Evolutionary conservation across 306 rosid genomes (phyloP), one percentile per base, ranked within the genome.

Genomic region (Dalbergia oliveri): DNA sequence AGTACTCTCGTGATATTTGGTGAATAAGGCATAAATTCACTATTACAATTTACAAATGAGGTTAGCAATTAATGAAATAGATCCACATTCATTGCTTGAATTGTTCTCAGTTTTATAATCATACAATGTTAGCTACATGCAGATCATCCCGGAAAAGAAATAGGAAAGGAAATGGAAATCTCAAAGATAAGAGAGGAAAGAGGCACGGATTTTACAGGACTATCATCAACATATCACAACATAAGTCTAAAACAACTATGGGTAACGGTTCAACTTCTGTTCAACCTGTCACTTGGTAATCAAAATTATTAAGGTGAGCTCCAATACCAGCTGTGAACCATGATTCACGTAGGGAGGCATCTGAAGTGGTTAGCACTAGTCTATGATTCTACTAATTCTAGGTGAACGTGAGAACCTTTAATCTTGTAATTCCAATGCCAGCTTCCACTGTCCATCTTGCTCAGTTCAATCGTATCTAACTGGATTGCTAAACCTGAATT

Each of bases 381-480:
- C 80, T 92, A 89, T 33, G 80, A 69, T 84, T 93, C 93, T 72
- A 82, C 87, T 51, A 91, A 76, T 79, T 90, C 90, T 77, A 93
- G 88, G 39, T 82, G 83, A 85, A 95, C 86, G 86, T 89, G 91
- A 34, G 88, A 69, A 69, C 88, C 97, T 66, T 83, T 81, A 78
- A 84, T 78, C 87, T 83, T 87, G 92, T 93, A 95, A 76, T 89
- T 76, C 99, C 98, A 91, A 76, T 35, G 84, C 99, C 99, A 95
- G 86, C 93, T 95, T 87, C 98, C 98, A 75, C 81, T 84, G 31
- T 90, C 94, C 90, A 81, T 86, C 91, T 71, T 82, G 65, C 74
- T 80, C 75, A 61, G 85, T 62, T 82, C 93, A 79, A 93, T 89
- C 4, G 90, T 95, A 66, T 84, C 86, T 73, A 89, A 82, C 50